Conservation (phyloP, 2,329 filamentous ascomycete species). For the Thelonectria rubi region DNA sequence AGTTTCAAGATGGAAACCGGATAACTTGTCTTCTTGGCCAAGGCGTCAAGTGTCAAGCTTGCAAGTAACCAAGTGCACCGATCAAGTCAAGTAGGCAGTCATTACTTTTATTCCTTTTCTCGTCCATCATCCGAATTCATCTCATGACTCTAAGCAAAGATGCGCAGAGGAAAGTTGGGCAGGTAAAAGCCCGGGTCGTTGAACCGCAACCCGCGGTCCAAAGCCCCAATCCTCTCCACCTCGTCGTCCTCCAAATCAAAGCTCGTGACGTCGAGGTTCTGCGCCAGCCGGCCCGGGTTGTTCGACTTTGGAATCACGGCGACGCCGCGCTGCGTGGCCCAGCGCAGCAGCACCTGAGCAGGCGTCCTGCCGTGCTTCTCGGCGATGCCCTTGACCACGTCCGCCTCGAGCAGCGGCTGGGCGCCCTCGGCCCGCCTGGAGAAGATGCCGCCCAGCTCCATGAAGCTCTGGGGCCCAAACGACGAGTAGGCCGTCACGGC, state of each 20-base stretch:
- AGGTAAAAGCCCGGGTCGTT: constrained; percentile 58
- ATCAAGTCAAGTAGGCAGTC: too few species aligned
- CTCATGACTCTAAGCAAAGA: constrained; percentile 52
- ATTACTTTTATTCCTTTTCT: constrained; percentile 15
- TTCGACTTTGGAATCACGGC: constrained; percentile 73
- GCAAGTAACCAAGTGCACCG: too few species aligned
- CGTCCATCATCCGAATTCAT: constrained; percentile 9
- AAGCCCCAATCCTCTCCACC: constrained; percentile 62
- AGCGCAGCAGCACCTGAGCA: constrained; percentile 72
- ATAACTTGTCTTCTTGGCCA: too few species aligned
- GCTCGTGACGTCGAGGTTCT: constrained; percentile 65
- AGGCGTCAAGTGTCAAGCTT: too few species aligned
- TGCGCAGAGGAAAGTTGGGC: constrained; percentile 57
- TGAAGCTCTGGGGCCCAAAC: constrained; percentile 65
- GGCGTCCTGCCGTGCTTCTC: constrained; percentile 65
- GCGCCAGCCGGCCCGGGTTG: constrained; percentile 56
- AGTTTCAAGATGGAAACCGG: too few species aligned
- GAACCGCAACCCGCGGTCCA: constrained; percentile 66
- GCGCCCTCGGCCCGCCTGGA: constrained; percentile 41
- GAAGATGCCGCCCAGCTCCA: constrained; percentile 43
- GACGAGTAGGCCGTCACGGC: constrained; percentile 72
- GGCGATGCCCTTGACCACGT: constrained; percentile 59
- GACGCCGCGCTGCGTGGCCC: constrained; percentile 71
- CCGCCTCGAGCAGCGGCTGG: constrained; percentile 44
- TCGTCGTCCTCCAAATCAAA: constrained; percentile 65